These are phyloP conservation scores for Populus simonii DNA, from an alignment of 345 rosid species.

Conservation along the genomic window DNA sequence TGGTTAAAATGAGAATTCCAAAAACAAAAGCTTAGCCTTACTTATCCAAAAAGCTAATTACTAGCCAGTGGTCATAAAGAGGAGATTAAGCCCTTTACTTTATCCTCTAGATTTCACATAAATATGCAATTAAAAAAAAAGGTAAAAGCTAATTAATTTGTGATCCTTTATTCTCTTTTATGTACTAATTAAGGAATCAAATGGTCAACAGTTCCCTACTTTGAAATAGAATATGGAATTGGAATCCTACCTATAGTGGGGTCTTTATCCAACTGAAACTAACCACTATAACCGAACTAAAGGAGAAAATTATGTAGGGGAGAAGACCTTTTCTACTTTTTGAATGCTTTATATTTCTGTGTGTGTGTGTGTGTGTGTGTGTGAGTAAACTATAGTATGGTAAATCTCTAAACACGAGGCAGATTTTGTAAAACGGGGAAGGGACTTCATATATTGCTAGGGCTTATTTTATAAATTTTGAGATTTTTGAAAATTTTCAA, in stretches of 20 bases:
- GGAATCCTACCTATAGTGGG: background rate
- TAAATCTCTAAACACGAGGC: too few species aligned
- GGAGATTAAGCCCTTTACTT: constrained; percentile 1
- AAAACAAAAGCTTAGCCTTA: background rate
- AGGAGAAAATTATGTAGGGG: background rate
- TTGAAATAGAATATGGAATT: constrained; percentile 5
- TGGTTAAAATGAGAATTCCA: background rate
- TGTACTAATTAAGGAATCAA: constrained; percentile 12
- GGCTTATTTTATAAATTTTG: too few species aligned
- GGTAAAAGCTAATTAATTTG: background rate
- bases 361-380: too few species aligned
- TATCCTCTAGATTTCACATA: constrained; percentile 9
- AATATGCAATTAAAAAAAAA: background rate
- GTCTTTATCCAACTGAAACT: constrained; percentile 18
- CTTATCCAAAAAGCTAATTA: background rate
- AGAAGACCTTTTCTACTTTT: background rate
- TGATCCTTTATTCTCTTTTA: constrained; percentile 6
- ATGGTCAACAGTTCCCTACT: background rate
- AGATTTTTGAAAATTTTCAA: too few species aligned
- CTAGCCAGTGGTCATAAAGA: background rate
- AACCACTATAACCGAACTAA: constrained; percentile 18
- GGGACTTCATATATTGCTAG: too few species aligned
- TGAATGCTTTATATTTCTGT: background rate
- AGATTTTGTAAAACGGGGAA: too few species aligned
- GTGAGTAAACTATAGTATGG: too few species aligned